A percentile compares a stretch with the other conserved stretches of the same genome.
Evolutionary conservation across 2,329 filamentous ascomycete genomes (phyloP).

Genomic region (Neonectria sp.): DNA sequence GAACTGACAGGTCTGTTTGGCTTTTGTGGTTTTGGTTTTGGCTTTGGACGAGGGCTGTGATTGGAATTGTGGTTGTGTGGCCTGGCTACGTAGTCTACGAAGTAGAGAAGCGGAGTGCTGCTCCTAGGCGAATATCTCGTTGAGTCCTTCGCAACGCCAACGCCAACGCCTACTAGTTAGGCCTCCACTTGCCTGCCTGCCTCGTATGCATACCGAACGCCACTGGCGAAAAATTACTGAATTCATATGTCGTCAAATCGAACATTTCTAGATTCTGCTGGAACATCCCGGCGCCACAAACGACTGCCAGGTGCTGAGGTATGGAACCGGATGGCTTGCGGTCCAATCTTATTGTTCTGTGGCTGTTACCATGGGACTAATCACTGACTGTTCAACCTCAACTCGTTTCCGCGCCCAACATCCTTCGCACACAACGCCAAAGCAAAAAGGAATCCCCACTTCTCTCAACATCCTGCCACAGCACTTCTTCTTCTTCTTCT

Average conservation of each 20-base stretch:
- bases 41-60: not conserved
- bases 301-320: not conserved
- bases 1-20: not conserved
- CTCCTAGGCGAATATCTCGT: slow-evolving; percentile 6
- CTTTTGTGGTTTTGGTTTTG: not conserved
- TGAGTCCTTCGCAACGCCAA: not conserved
- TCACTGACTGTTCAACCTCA: not conserved
- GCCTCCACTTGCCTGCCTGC: slow-evolving; percentile 4
- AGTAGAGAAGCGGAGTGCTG: slow-evolving; percentile 1
- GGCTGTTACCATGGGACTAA: not conserved
- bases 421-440: slow-evolving; percentile 1
- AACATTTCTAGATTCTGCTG: not conserved
- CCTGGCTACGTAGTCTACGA: not conserved
- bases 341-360: not conserved
- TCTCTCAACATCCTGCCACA: not conserved
- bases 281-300: not conserved
- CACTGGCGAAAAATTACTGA: not conserved
- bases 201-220: not conserved
- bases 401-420: slow-evolving; percentile 11
- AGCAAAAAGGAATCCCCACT: not conserved
- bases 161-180: not conserved
- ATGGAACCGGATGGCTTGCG: not conserved
- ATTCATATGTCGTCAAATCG: not conserved
- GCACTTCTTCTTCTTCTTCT: not conserved
- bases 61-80: not conserved